Base-by-base conservation (phyloP, 352 stramenopile genomes). In the Globisporangium heterothallicum region DNA sequence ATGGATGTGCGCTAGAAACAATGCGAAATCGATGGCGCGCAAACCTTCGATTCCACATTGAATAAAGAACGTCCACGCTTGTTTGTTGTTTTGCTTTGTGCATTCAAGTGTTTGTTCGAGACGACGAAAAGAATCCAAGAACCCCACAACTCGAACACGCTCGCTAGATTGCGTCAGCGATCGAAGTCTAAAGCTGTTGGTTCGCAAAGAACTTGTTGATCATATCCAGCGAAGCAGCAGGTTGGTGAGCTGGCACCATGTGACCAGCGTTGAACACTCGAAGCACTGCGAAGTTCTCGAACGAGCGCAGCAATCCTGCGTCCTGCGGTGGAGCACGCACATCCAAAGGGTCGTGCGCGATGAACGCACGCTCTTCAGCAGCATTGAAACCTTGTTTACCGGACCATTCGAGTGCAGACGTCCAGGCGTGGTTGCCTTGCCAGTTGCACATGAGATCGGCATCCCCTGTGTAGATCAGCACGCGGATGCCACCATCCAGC, bases 401-500 rank as follows among this genome's bases (percentile, higher is more conserved):
- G n/a, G 64, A 60, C 96, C 95, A 99, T 12, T 97, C 70, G 32
- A 98, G 68, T 16, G 64, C 82, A 1, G 80, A 56, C 0, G 89
- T 97, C 94, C 92, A 98, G 1, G 91, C 93, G 42, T 94, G 53
- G 61, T 97, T 97, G 19, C 94, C 95, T 29, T 98, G 60, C 75
- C 96, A 98, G 60, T 99, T 98, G 72, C 89, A 98, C 46, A 98
- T 92, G 53, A 97, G 95, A 61, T 98, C 94, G 2, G 91, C 77
- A 66, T 99, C 96, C 49, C 96, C 96, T 10, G 90, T 86, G 72
- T 99, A 99, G 49, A 99, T 91, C 19, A 98, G 72, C 10, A 97
- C 92, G 1, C 77, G 75, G 10, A 88, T 50, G 13, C 58, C 59
- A 19, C 68, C 67, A 34, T 87, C 64, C 16, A 99, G 67, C 45